Conservation (phyloP, 2,329 filamentous ascomycete species). For the Colletotrichum sp. region DNA sequence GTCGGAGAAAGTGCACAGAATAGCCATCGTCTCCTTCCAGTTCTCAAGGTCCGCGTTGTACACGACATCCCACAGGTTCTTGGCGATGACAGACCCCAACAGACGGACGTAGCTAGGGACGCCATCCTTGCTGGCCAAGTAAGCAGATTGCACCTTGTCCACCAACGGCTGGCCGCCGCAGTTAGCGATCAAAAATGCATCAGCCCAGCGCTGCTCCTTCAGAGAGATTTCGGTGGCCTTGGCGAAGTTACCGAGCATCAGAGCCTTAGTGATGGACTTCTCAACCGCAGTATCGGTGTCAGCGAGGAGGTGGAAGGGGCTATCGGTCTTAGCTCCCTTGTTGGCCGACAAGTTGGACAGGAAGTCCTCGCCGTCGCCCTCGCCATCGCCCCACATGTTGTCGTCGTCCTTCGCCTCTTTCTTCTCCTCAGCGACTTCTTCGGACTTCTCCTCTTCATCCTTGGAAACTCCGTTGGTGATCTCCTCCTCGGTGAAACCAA, state of each 20-base stretch:
- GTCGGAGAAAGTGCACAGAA: conserved; percentile 93
- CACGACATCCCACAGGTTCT: conserved; percentile 98
- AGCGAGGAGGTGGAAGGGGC: conserved; percentile 88
- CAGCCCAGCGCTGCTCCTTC: conserved; percentile 87
- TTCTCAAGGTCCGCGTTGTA: conserved; percentile 92
- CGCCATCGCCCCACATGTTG: conserved; percentile 79
- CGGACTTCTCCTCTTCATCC: conserved; percentile 31
- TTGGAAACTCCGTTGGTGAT: conserved; percentile 52
- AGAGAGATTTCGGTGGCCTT: conserved; percentile 89
- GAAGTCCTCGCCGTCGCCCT: conserved; percentile 73
- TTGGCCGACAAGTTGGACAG: conserved; percentile 83
- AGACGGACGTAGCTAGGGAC: conserved; percentile 92
- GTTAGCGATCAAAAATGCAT: conserved; percentile 98
- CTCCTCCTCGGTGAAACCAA: conserved; percentile 80
- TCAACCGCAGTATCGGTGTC: conserved; percentile 86
- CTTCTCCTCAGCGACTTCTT: conserved; percentile 33
- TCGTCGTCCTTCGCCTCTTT: conserved; percentile 43
- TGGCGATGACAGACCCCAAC: conserved; percentile 88
- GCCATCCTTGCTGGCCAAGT: conserved; percentile 81
- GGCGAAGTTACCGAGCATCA: conserved; percentile 91
- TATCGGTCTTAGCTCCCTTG: conserved; percentile 91
- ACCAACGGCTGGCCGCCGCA: conserved; percentile 93
- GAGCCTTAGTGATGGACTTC: conserved; percentile 82
- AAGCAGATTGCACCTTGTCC: conserved; percentile 91
- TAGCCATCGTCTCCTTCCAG: conserved; percentile 98